A percentile compares a stretch with the other conserved stretches of the same genome.
phyloP scores from a whole-genome alignment of 176 grass and related monocot species.

The Oryza brachyantha region DNA sequence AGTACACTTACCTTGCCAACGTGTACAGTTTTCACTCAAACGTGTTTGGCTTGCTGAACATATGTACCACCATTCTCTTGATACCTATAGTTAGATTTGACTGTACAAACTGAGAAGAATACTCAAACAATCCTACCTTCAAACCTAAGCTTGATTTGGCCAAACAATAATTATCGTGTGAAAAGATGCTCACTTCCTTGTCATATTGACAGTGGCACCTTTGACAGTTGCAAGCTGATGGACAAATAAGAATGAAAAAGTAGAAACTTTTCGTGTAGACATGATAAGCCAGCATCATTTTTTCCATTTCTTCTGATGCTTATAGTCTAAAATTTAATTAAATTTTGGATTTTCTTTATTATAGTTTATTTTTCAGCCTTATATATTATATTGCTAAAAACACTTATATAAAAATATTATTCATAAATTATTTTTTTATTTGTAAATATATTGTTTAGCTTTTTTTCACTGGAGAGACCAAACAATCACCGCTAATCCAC shows the following conservation, averaged over 20 bases:
- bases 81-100: background rate
- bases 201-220: background rate
- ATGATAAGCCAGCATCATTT: too few relatives aligned
- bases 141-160: background rate
- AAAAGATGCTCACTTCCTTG: constrained; percentile 7
- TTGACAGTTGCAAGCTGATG: constrained; percentile 18
- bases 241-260: constrained; percentile 4
- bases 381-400: too few relatives aligned
- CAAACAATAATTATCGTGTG: background rate
- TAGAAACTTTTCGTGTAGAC: background rate
- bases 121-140: background rate
- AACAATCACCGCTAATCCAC: too few relatives aligned
- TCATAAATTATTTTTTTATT: too few relatives aligned
- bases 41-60: background rate
- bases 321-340: too few relatives aligned
- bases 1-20: too few relatives aligned
- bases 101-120: background rate
- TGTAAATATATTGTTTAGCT: too few relatives aligned
- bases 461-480: too few relatives aligned
- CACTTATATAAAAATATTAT: too few relatives aligned
- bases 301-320: too few relatives aligned
- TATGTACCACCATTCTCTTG: background rate
- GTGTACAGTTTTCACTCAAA: background rate
- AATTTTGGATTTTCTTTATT: too few relatives aligned
- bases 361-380: too few relatives aligned